These are phyloP conservation scores for Annona squamosa DNA, from an alignment of 164 flowering plant species.

Conservation along the genomic window DNA sequence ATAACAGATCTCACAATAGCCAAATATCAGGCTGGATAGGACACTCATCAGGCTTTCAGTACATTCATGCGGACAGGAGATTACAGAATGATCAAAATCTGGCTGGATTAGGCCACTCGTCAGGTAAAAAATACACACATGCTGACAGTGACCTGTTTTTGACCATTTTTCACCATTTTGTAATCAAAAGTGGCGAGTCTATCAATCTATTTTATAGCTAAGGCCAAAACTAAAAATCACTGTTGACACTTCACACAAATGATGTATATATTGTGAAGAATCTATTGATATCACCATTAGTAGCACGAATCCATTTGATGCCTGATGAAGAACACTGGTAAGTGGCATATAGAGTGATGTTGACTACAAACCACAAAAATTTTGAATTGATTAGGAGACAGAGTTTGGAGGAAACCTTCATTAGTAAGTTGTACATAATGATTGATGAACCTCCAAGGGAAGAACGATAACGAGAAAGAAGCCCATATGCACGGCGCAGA, in stretches of 20 bases:
- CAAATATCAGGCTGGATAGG: not conserved
- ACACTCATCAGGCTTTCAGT: not conserved
- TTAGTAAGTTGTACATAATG: constrained; percentile 50
- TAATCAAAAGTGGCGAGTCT: not conserved
- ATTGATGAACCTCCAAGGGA: constrained; percentile 42
- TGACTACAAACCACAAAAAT: not conserved
- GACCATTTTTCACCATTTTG: no score
- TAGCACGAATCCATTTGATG: not conserved
- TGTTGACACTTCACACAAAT: not conserved
- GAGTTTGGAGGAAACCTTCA: constrained; percentile 44
- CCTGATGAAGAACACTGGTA: not conserved
- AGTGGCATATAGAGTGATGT: not conserved
- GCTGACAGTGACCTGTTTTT: no score
- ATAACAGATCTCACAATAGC: not conserved
- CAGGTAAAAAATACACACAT: no score
- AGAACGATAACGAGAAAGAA: constrained; percentile 60
- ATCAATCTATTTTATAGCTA: not conserved
- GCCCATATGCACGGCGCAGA: constrained; percentile 74
- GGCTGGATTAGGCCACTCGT: no score
- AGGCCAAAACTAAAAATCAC: not conserved
- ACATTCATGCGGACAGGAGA: not conserved
- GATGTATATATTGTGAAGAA: no score
- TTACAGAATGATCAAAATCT: no score
- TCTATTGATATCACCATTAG: not conserved
- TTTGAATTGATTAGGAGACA: constrained; percentile 4